Percentiles rank a stretch among this genome's conserved stretches.
Conservation (phyloP, 768 basidiomycete species). For the Lepiota brunneoincarnata region DNA sequence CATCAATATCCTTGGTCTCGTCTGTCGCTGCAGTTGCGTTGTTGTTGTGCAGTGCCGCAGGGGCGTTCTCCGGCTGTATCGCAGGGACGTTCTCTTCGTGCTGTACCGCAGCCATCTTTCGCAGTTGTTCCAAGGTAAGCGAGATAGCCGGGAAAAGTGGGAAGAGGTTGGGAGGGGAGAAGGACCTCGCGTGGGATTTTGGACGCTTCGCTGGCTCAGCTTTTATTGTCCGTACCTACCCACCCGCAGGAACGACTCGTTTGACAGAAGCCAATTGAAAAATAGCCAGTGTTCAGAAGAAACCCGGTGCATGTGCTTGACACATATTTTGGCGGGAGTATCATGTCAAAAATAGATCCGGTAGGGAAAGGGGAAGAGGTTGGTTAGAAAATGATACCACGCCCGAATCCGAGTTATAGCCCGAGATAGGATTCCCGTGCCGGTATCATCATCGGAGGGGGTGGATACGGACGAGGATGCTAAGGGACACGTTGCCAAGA, state of each 20-base stretch:
- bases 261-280: background rate
- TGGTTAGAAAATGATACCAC: background rate
- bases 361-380: background rate
- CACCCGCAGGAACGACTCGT: background rate
- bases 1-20: constrained; percentile 17
- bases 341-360: constrained; percentile 1
- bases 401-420: too few species aligned
- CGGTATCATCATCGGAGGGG: too few species aligned
- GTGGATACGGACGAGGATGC: too few species aligned
- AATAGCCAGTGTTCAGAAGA: background rate
- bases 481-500: too few species aligned
- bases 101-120: constrained; percentile 1
- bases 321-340: background rate
- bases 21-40: constrained; percentile 14
- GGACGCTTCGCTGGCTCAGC: background rate
- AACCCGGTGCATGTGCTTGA: background rate
- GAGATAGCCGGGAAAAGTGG: background rate
- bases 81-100: background rate
- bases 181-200: background rate
- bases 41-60: too few species aligned
- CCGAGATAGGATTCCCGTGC: background rate
- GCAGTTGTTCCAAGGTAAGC: background rate
- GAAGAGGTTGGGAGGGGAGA: background rate
- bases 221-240: background rate
- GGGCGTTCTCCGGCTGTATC: background rate